phyloP scores from a whole-genome alignment of 2,329 filamentous ascomycete species.

The Calonectria crousiana region DNA sequence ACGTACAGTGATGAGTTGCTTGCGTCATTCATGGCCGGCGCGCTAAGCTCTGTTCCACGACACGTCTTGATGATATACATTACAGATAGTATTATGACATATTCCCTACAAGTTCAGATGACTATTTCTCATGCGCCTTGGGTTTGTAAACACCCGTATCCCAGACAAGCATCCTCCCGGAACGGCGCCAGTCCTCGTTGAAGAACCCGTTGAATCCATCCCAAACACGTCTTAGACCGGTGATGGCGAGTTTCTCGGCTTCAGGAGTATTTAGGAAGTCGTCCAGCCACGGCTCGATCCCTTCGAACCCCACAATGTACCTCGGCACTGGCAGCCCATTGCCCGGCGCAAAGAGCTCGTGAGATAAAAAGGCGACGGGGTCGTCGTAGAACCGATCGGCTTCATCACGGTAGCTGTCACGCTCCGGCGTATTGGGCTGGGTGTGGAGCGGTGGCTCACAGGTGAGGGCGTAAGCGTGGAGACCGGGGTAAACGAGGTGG shows the following conservation, averaged over 20 bases:
- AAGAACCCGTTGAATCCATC: constrained; percentile 71
- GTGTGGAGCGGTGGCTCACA: constrained; percentile 89
- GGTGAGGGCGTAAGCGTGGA: constrained; percentile 85
- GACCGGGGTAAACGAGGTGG: constrained; percentile 80
- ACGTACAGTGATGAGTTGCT: constrained; percentile 7
- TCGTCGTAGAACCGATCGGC: constrained; percentile 91
- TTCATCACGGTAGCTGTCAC: constrained; percentile 83
- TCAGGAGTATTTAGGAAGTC: constrained; percentile 58
- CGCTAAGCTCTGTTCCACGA: neutral
- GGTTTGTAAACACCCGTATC: constrained; percentile 56
- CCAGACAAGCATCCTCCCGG: constrained; percentile 72
- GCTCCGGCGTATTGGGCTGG: constrained; percentile 68
- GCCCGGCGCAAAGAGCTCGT: constrained; percentile 59
- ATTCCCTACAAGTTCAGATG: neutral
- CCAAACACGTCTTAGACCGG: constrained; percentile 63
- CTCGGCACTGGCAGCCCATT: constrained; percentile 56
- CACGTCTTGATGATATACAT: constrained; percentile 1
- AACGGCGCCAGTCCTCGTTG: constrained; percentile 70
- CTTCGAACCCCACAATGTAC: constrained; percentile 73
- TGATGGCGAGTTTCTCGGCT: constrained; percentile 55
- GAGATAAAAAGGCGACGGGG: constrained; percentile 64
- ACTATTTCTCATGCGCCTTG: neutral
- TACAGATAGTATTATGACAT: constrained; percentile 5
- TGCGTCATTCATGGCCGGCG: neutral
- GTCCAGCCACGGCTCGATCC: constrained; percentile 61